These are phyloP conservation scores for Ogataea allantospora DNA, from an alignment of 805 yeast genomes.

Conservation along the genomic window DNA sequence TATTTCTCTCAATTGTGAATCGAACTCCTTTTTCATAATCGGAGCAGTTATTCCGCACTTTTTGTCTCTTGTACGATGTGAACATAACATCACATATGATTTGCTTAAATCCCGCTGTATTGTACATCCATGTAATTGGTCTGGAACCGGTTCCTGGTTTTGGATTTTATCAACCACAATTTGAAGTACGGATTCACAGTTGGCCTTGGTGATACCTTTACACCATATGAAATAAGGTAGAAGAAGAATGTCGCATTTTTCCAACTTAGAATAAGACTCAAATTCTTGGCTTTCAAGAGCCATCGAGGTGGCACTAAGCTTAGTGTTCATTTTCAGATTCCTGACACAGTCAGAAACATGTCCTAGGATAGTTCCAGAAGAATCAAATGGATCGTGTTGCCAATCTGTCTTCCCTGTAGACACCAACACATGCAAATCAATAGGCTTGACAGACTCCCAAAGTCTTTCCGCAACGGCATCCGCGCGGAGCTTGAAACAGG, in stretches of 20 bases:
- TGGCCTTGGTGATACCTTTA: constrained; percentile 42
- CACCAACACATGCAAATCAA: constrained; percentile 69
- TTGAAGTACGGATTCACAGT: constrained; percentile 45
- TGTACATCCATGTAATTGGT: constrained; percentile 19
- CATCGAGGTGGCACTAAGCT: constrained; percentile 24
- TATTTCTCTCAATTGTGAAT: constrained; percentile 63
- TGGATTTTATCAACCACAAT: constrained; percentile 42
- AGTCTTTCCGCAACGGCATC: constrained; percentile 37
- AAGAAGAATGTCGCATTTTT: constrained; percentile 58
- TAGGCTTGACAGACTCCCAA: constrained; percentile 71
- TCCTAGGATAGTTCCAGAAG: constrained; percentile 32
- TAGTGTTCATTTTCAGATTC: constrained; percentile 17
- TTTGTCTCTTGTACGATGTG: constrained; percentile 89
- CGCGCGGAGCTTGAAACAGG: constrained; percentile 39
- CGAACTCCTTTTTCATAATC: constrained; percentile 76
- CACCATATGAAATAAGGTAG: constrained; percentile 78
- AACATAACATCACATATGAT: constrained; percentile 71
- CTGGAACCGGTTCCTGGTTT: constrained; percentile 22
- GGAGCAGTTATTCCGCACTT: constrained; percentile 95
- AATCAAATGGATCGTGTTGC: constrained; percentile 65
- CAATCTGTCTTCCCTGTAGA: constrained; percentile 87
- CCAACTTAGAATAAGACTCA: constrained; percentile 41
- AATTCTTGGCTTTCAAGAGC: constrained; percentile 34
- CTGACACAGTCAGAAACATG: constrained; percentile 24
- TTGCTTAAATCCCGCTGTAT: constrained; percentile 40